A percentile compares a stretch with the other conserved stretches of the same genome.
phyloP scores from a whole-genome alignment of 2,329 filamentous ascomycete genomes.

The Simplicillium aogashimaense region DNA sequence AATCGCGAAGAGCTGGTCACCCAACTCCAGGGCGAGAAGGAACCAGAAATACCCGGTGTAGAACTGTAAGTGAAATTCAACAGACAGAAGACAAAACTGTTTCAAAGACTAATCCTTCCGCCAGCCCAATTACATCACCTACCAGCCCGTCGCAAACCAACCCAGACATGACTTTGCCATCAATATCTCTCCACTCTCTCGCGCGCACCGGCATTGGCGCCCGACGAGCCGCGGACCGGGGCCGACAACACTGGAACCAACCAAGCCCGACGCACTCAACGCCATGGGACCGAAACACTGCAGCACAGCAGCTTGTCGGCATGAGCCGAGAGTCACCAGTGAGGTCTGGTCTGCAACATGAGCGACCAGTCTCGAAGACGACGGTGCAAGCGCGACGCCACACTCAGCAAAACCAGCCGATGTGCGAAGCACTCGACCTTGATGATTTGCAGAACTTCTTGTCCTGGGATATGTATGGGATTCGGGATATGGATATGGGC shows the following conservation, averaged over 20 bases:
- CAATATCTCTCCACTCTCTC: constrained; percentile 13
- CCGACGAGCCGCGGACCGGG: constrained; percentile 2
- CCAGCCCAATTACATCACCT: constrained; percentile 8
- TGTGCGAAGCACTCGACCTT: constrained; percentile 25
- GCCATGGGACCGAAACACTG: constrained; percentile 16
- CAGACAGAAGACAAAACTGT: too few relatives aligned
- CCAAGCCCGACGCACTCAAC: constrained; percentile 8
- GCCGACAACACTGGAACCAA: too few relatives aligned
- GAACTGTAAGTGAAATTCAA: constrained; percentile 12
- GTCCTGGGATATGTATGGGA: constrained; percentile 29
- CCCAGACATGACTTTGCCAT: constrained; percentile 12
- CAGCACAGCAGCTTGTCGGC: constrained; percentile 16
- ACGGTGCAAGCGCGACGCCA: constrained; percentile 11
- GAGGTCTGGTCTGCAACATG: constrained; percentile 24
- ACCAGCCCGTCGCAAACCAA: constrained; percentile 8
- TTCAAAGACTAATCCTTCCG: too few relatives aligned
- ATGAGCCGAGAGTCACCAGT: constrained; percentile 14
- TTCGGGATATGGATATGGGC: constrained; percentile 30
- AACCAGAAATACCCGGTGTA: constrained; percentile 11
- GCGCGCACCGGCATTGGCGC: constrained; percentile 9
- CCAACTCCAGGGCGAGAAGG: constrained; percentile 12
- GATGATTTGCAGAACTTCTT: constrained; percentile 27
- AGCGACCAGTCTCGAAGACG: constrained; percentile 18
- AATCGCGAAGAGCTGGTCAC: constrained; percentile 6
- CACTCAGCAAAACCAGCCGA: constrained; percentile 12